A percentile compares a stretch with the other conserved stretches of the same genome.
phyloP scores from a whole-genome alignment of 495 filamentous ascomycete genomes.

The Paragyromitra xinjiangensis region DNA sequence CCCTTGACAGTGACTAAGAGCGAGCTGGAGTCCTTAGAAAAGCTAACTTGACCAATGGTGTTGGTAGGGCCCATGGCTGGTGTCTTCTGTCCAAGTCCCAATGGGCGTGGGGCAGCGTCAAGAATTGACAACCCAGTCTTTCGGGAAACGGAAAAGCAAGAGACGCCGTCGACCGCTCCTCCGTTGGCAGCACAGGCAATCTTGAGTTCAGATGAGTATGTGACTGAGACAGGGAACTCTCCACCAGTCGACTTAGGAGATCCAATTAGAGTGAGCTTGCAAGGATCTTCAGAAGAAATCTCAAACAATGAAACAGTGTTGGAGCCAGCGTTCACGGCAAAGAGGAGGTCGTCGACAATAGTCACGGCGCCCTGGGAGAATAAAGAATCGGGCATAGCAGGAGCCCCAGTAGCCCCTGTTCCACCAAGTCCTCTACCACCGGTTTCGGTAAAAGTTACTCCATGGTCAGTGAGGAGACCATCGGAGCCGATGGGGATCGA shows the following conservation, averaged over 20 bases:
- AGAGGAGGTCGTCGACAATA: constrained; percentile 64
- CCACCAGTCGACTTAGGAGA: constrained; percentile 61
- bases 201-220: constrained; percentile 62
- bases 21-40: constrained; percentile 64
- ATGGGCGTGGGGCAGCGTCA: constrained; percentile 60
- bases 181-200: constrained; percentile 67
- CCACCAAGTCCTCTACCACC: constrained; percentile 60
- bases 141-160: constrained; percentile 63
- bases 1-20: constrained; percentile 69
- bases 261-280: constrained; percentile 61
- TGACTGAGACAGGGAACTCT: constrained; percentile 68
- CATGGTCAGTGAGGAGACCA: constrained; percentile 59
- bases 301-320: constrained; percentile 66
- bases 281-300: constrained; percentile 63
- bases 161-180: constrained; percentile 65
- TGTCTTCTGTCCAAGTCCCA: constrained; percentile 63
- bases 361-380: constrained; percentile 64
- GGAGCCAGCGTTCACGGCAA: constrained; percentile 70
- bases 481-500: constrained; percentile 61
- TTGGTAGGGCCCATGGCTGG: constrained; percentile 63
- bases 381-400: constrained; percentile 65
- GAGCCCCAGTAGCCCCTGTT: constrained; percentile 57
- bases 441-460: constrained; percentile 58
- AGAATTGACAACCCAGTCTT: constrained; percentile 46
- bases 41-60: constrained; percentile 67